Conservation (phyloP, 192 early-diverging fungal genomes). For the Backusella luteola region DNA sequence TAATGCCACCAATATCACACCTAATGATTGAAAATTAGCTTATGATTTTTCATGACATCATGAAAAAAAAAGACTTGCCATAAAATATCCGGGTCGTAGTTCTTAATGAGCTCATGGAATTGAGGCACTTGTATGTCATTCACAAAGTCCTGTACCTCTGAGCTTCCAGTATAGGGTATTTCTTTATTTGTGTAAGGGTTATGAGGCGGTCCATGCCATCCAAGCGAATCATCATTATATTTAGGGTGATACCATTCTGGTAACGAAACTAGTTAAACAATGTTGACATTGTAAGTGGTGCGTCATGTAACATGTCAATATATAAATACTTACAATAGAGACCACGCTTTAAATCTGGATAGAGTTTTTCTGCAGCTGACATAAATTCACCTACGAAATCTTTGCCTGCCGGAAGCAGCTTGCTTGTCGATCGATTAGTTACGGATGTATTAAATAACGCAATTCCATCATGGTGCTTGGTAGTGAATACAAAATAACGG, state of each 20-base stretch:
- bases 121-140: constrained; percentile 31
- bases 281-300: not conserved
- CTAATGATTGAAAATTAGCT: constrained; percentile 7
- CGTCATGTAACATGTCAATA: not conserved
- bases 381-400: constrained; percentile 29
- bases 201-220: constrained; percentile 15
- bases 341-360: constrained; percentile 22
- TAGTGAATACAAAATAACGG: constrained; percentile 27
- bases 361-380: constrained; percentile 1
- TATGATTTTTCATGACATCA: not conserved
- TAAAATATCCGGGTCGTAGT: constrained; percentile 24
- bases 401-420: constrained; percentile 4
- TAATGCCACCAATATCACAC: constrained; percentile 36
- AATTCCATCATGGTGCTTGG: constrained; percentile 33
- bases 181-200: constrained; percentile 19
- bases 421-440: constrained; percentile 16
- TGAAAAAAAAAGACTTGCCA: constrained; percentile 6
- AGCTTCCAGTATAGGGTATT: constrained; percentile 22
- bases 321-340: constrained; percentile 24
- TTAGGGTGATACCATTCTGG: constrained; percentile 32
- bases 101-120: constrained; percentile 15
- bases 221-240: constrained; percentile 9
- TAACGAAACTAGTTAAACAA: constrained; percentile 16
- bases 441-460: constrained; percentile 29
- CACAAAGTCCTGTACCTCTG: constrained; percentile 17